These are phyloP conservation scores for Saccharomycopsis selenospora DNA, from an alignment of 805 yeast species.

Conservation along the genomic window DNA sequence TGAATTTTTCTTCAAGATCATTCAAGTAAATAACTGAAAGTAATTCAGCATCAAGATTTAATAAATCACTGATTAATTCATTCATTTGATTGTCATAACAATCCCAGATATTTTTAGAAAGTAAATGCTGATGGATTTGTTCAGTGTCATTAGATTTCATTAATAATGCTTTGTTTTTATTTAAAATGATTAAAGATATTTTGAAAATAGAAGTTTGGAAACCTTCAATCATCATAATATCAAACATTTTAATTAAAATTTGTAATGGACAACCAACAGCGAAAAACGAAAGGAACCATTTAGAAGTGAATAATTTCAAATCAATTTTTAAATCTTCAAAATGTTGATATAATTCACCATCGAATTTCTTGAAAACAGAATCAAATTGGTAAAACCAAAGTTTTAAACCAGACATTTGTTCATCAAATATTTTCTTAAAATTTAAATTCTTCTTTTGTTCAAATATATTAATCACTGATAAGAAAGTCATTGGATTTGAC, in stretches of 20 bases:
- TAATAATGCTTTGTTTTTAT: slow-evolving; percentile 38
- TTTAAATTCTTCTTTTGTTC: slow-evolving; percentile 39
- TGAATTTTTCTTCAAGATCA: slow-evolving; percentile 11
- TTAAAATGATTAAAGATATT: slow-evolving; percentile 45
- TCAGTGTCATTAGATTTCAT: slow-evolving; percentile 34
- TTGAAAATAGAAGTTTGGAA: slow-evolving; percentile 48
- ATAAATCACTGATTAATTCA: slow-evolving; percentile 28
- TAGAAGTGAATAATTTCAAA: slow-evolving; percentile 44
- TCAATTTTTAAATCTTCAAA: slow-evolving; percentile 34
- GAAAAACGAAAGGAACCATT: slow-evolving; percentile 58
- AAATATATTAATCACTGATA: slow-evolving; percentile 48
- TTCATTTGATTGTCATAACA: slow-evolving; percentile 33
- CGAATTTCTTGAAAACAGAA: slow-evolving; percentile 33
- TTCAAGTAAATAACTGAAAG: slow-evolving; percentile 8
- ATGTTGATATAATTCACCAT: slow-evolving; percentile 38
- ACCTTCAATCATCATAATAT: slow-evolving; percentile 45
- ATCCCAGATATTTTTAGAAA: slow-evolving; percentile 37
- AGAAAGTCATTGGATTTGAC: slow-evolving; percentile 39
- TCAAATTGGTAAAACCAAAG: slow-evolving; percentile 48
- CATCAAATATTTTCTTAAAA: slow-evolving; percentile 43
- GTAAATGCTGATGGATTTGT: slow-evolving; percentile 33
- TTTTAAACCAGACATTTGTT: slow-evolving; percentile 48
- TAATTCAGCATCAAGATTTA: slow-evolving; percentile 13
- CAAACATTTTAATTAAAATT: slow-evolving; percentile 45
- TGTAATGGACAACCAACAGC: slow-evolving; percentile 54